Evolutionary conservation across 2,329 filamentous ascomycete species (phyloP).

Genomic region (Rutstroemia sp.): DNA sequence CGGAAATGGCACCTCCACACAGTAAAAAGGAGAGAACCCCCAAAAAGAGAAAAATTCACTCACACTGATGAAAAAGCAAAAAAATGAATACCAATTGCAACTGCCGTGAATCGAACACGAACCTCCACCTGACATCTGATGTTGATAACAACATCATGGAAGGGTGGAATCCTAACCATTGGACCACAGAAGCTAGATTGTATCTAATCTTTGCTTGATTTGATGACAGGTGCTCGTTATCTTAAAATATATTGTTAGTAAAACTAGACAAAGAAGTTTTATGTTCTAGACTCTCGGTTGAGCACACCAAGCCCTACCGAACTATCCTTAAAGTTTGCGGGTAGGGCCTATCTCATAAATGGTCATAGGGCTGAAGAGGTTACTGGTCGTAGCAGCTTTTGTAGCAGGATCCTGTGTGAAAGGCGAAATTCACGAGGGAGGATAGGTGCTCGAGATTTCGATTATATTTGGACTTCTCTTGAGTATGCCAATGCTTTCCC

Average conservation of each 20-base stretch:
- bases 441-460: too few species aligned
- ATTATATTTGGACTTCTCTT: too few species aligned
- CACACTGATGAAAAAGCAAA: not conserved
- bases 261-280: not conserved
- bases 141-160: not conserved
- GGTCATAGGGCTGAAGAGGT: too few species aligned
- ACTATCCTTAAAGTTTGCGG: too few species aligned
- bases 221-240: not conserved
- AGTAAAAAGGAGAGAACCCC: not conserved
- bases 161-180: slow-evolving; percentile 8
- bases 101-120: slow-evolving; percentile 5
- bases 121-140: not conserved
- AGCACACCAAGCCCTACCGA: too few species aligned
- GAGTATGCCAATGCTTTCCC: too few species aligned
- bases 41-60: not conserved
- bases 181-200: slow-evolving; percentile 1
- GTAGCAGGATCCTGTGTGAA: too few species aligned
- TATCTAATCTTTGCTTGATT: not conserved
- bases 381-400: too few species aligned
- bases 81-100: not conserved
- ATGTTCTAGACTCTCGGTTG: too few species aligned
- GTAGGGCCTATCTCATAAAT: too few species aligned
- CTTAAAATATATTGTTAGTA: not conserved
- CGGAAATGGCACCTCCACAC: not conserved
- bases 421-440: too few species aligned